Evolutionary conservation across 108 stramenopile genomes (phyloP), one percentile per base, ranked within the genome.

Genomic region (Aurantiochytrium sp.): DNA sequence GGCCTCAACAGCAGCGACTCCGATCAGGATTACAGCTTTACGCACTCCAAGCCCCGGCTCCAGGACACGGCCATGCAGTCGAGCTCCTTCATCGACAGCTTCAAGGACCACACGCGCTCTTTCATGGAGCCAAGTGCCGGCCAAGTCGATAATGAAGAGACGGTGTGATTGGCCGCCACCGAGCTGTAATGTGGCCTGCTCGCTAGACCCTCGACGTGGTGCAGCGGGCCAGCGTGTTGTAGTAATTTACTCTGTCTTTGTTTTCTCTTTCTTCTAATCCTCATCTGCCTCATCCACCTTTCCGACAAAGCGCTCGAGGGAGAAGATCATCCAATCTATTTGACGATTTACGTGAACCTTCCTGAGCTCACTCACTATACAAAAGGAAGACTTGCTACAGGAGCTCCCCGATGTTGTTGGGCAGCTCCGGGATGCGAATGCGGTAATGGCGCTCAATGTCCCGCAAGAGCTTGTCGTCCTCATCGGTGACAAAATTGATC

Each of bases 361-460:
- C n/a, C n/a, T n/a, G n/a, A n/a, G n/a, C n/a, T n/a, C n/a, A n/a
- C n/a, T n/a, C n/a, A n/a, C n/a, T n/a, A n/a, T n/a, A n/a, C n/a
- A n/a, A n/a, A n/a, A n/a, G n/a, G n/a, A n/a, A n/a, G 1, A 52
- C 17, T 52, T 8, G 17, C 73, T 81, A 98, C 37, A 97, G 88
- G 52, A 96, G 90, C 69, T 97, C 98, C 48, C 93, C 93, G 4
- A 97, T 95, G 88, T 97, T 96, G 88, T 95, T 94, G 54, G 99
- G 99, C 97, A 99, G 97, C 88, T 98, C 98, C 52, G 96, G 95
- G 89, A 99, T 98, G 85, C 97, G 94, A 21, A 98, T 99, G 5
- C 93, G 92, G 86, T 98, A 99, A 91, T 95, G 98, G 85, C 96
- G 95, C 86, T 99, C 99, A 88, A 99, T 98, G 87, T 98, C 98